Evolutionary conservation across 2,329 filamentous ascomycete species (phyloP).

Genomic region (Davidsoniella neocaledoniae): DNA sequence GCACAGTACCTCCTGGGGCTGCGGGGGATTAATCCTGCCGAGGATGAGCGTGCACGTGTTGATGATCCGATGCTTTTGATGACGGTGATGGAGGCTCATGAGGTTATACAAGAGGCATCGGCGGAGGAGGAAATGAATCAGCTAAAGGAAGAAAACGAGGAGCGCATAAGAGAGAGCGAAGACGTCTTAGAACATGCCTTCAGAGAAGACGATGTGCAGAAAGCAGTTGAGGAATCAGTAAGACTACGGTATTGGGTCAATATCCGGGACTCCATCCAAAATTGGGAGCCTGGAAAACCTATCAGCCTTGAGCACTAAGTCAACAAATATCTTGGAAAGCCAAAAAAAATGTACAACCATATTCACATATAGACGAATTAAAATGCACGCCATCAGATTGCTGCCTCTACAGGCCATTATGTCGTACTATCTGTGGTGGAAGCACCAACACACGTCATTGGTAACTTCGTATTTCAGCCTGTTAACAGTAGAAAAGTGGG

Average conservation of each 20-base stretch:
- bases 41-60: constrained; percentile 58
- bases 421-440: too few species aligned
- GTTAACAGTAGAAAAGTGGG: too few species aligned
- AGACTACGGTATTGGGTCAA: constrained; percentile 81
- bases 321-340: background rate
- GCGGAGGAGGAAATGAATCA: constrained; percentile 45
- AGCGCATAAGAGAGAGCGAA: constrained; percentile 47
- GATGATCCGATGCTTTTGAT: constrained; percentile 55
- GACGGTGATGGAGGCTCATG: constrained; percentile 64
- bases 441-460: too few species aligned
- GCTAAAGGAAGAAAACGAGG: constrained; percentile 50
- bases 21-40: constrained; percentile 58
- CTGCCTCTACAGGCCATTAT: too few species aligned
- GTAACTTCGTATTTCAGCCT: too few species aligned
- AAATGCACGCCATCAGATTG: too few species aligned
- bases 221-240: constrained; percentile 56
- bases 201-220: constrained; percentile 43
- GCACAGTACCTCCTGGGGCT: constrained; percentile 77
- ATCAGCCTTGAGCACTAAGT: constrained; percentile 33
- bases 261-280: constrained; percentile 60
- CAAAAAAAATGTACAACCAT: background rate
- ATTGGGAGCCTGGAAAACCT: constrained; percentile 66
- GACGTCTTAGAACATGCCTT: constrained; percentile 47
- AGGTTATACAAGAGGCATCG: constrained; percentile 55
- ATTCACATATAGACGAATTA: background rate